phyloP scores from a whole-genome alignment of 805 yeast species.

The Saccharomycopsis synnaedendra region DNA sequence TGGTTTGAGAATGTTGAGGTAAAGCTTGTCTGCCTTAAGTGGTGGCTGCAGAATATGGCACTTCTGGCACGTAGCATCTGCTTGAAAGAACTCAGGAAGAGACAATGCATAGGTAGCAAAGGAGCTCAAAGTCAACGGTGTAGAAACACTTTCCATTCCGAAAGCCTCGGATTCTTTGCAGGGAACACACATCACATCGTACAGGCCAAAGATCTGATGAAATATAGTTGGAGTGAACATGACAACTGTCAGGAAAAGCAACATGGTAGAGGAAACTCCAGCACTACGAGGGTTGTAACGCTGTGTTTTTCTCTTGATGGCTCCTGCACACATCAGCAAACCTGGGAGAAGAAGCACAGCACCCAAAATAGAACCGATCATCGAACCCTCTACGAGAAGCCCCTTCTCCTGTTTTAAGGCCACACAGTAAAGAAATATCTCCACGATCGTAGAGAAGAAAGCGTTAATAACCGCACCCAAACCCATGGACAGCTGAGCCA shows the following conservation, averaged over 20 bases:
- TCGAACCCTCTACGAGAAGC: conserved; percentile 85
- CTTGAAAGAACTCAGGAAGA: conserved; percentile 11
- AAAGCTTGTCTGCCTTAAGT: conserved; percentile 56
- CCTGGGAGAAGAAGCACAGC: conserved; percentile 91
- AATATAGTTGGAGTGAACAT: conserved; percentile 89
- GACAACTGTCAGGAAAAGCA: conserved; percentile 78
- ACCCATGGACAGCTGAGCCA: conserved; percentile 98
- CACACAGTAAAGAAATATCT: conserved; percentile 78
- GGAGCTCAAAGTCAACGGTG: conserved; percentile 6
- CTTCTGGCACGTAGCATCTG: conserved; percentile 38
- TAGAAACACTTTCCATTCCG: neutral
- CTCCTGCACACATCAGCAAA: conserved; percentile 95
- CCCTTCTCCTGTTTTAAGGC: conserved; percentile 83
- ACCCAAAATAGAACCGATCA: conserved; percentile 87
- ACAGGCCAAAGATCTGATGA: conserved; percentile 82
- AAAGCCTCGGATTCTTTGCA: conserved; percentile 26
- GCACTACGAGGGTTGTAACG: conserved; percentile 93
- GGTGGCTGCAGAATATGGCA: conserved; percentile 77
- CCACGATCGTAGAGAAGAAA: conserved; percentile 92
- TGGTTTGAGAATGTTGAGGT: conserved; percentile 62
- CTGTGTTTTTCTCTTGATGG: conserved; percentile 83
- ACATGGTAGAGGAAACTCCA: conserved; percentile 94
- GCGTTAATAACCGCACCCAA: conserved; percentile 98
- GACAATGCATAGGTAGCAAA: neutral
- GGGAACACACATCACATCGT: conserved; percentile 59